Conservation (phyloP, 2,329 filamentous ascomycete genomes). For the Dothideomycetidae sp. region DNA sequence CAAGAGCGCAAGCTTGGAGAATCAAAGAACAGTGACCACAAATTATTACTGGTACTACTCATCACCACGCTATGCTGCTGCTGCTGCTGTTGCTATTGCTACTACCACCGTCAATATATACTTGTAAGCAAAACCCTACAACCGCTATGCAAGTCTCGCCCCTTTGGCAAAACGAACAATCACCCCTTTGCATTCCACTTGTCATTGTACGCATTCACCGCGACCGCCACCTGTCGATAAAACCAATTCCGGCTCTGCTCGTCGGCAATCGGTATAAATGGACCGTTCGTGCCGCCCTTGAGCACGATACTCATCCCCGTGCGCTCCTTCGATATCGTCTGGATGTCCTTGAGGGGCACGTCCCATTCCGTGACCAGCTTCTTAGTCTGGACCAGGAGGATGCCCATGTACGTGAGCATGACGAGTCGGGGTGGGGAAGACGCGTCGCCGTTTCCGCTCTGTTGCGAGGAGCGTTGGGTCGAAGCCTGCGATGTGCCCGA, state of each 20-base stretch:
- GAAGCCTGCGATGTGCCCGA: conserved; percentile 53
- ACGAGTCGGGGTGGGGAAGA: conserved; percentile 49
- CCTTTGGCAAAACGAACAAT: too few relatives aligned
- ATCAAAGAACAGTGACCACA: too few relatives aligned
- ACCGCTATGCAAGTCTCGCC: too few relatives aligned
- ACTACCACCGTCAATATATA: too few relatives aligned
- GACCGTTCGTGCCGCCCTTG: conserved; percentile 81
- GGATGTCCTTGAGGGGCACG: conserved; percentile 84
- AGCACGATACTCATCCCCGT: conserved; percentile 83
- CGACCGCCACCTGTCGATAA: conserved; percentile 51
- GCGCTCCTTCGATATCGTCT: conserved; percentile 92
- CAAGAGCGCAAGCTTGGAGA: too few relatives aligned
- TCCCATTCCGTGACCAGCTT: conserved; percentile 88
- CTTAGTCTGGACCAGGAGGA: conserved; percentile 80
- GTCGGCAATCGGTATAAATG: conserved; percentile 87
- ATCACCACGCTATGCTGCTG: too few relatives aligned
- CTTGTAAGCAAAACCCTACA: too few relatives aligned
- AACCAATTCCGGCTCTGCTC: conserved; percentile 59
- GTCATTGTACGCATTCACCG: conserved; percentile 54
- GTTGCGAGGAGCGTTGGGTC: conserved; percentile 14
- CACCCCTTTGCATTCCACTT: conserved; percentile 48
- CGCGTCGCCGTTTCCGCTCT: conserved; percentile 10
- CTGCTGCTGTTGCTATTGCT: too few relatives aligned
- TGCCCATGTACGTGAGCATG: conserved; percentile 45
- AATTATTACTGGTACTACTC: too few relatives aligned